Percentiles rank a stretch among this genome's conserved stretches.
Evolutionary conservation across 176 grass and related monocot species (phyloP).

Genomic region (Calamus simplicifolius): DNA sequence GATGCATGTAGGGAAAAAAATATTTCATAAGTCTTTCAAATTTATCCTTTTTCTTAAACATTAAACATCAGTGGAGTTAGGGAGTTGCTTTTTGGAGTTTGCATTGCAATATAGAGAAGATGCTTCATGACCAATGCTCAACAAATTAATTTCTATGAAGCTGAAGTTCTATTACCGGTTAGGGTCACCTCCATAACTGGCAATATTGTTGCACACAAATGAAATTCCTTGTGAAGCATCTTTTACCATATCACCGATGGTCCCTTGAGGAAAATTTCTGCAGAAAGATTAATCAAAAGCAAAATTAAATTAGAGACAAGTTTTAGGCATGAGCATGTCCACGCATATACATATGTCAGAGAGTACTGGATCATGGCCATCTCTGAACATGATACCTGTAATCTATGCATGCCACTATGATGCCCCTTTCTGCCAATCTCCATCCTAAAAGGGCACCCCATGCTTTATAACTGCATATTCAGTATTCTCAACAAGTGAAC

Average conservation of each 20-base stretch:
- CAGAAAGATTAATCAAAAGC: slow-evolving; percentile 5
- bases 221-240: slow-evolving; percentile 75
- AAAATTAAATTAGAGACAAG: background rate
- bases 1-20: too few species aligned
- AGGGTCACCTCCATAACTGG: slow-evolving; percentile 81
- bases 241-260: slow-evolving; percentile 82
- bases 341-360: background rate
- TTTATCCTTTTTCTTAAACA: too few species aligned
- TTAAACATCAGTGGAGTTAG: too few species aligned
- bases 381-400: slow-evolving; percentile 50
- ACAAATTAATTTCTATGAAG: too few species aligned
- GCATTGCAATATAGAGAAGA: too few species aligned
- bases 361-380: slow-evolving; percentile 3
- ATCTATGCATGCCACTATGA: slow-evolving; percentile 92
- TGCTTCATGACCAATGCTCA: too few species aligned
- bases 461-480: slow-evolving; percentile 71
- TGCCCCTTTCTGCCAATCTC: slow-evolving; percentile 88
- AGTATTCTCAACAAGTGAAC: background rate
- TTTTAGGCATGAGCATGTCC: background rate
- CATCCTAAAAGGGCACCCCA: slow-evolving; percentile 95
- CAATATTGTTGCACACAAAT: slow-evolving; percentile 82
- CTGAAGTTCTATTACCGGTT: slow-evolving; percentile 38
- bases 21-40: too few species aligned
- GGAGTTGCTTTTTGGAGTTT: too few species aligned
- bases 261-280: slow-evolving; percentile 98